Conservation (phyloP, 306 rosid genomes). For the Sophora flavescens region DNA sequence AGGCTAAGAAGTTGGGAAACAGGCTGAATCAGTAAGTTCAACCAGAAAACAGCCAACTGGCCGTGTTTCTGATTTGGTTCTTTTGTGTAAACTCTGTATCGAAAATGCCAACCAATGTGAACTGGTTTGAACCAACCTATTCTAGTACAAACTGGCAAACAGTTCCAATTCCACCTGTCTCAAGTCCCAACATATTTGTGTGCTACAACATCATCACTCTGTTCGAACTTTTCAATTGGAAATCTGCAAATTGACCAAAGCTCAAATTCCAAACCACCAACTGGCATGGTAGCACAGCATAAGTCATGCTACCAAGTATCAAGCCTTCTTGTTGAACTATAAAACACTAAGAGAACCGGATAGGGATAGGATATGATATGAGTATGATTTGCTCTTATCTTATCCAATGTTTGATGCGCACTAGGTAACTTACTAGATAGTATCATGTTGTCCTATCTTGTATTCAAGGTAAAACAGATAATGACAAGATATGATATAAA, state of each 20-base stretch:
- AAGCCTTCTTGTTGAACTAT: slow-evolving; percentile 17
- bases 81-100: neutral
- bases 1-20: neutral
- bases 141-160: slow-evolving; percentile 6
- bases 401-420: too few relatives aligned
- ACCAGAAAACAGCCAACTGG: slow-evolving; percentile 6
- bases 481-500: too few relatives aligned
- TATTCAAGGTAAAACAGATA: too few relatives aligned
- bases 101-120: neutral
- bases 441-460: too few relatives aligned
- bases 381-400: too few relatives aligned
- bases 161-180: neutral
- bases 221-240: slow-evolving; percentile 9
- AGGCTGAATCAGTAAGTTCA: neutral
- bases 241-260: neutral
- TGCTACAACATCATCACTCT: neutral
- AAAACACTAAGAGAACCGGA: neutral
- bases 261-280: neutral
- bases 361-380: too few relatives aligned
- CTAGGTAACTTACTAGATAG: too few relatives aligned
- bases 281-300: slow-evolving; percentile 2
- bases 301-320: slow-evolving; percentile 4
- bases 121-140: slow-evolving; percentile 21
- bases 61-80: slow-evolving; percentile 3
- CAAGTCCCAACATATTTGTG: neutral